phyloP scores from a whole-genome alignment of 495 filamentous ascomycete genomes.

The Delitschia confertaspora region DNA sequence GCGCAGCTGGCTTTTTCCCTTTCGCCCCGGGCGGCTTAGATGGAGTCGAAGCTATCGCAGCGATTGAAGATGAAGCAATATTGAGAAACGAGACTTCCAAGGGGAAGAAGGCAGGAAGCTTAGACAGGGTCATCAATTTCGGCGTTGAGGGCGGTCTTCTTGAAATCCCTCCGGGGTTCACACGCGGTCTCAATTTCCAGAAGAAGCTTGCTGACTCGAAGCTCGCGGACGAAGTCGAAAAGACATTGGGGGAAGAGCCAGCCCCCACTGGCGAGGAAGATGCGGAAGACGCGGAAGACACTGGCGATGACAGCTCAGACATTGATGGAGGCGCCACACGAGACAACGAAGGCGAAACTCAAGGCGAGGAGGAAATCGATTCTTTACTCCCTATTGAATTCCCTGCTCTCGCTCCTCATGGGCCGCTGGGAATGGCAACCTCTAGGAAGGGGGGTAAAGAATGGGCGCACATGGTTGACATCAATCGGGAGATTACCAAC shows the following conservation, averaged over 20 bases:
- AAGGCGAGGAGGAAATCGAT: conserved; percentile 76
- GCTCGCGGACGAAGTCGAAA: conserved; percentile 62
- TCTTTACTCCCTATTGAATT: conserved; percentile 86
- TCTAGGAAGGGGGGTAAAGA: conserved; percentile 68
- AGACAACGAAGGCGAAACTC: conserved; percentile 34
- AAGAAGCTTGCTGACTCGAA: conserved; percentile 50
- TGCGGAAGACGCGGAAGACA: conserved; percentile 39
- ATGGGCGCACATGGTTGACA: conserved; percentile 97
- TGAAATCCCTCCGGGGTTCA: conserved; percentile 73
- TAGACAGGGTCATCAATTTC: conserved; percentile 77
- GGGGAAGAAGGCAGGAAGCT: conserved; percentile 38
- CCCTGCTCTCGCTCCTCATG: conserved; percentile 79
- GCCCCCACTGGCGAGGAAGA: conserved; percentile 37
- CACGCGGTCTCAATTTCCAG: conserved; percentile 64
- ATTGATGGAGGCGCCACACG: conserved; percentile 10
- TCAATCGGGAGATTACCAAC: conserved; percentile 82
- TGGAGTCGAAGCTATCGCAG: conserved; percentile 70
- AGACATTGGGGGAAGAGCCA: conserved; percentile 63
- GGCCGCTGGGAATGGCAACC: conserved; percentile 59
- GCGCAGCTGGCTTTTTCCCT: conserved; percentile 89
- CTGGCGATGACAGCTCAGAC: conserved; percentile 27
- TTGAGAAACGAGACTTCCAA: conserved; percentile 24
- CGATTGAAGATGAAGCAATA: conserved; percentile 57
- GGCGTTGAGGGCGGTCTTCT: conserved; percentile 69
- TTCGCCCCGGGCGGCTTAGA: conserved; percentile 92